phyloP scores from a whole-genome alignment of 1,139 yeast species.

The Suhomyces taliae region DNA sequence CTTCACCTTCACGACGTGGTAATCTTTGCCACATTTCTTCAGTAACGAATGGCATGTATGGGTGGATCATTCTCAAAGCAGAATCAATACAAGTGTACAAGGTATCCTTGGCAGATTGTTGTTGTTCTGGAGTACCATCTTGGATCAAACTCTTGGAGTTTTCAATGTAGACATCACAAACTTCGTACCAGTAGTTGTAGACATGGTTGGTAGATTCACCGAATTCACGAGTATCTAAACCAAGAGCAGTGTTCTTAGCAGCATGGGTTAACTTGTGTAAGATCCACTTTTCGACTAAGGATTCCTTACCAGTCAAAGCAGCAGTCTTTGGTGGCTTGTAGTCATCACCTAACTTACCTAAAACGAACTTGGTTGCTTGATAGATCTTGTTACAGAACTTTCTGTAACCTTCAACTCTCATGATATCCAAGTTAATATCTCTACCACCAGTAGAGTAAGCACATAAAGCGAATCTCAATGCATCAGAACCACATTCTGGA shows the following conservation, averaged over 20 bases:
- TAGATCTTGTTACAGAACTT: constrained; percentile 99
- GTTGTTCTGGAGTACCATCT: constrained; percentile 84
- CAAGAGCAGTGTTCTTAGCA: constrained; percentile 60
- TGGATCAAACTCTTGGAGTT: constrained; percentile 90
- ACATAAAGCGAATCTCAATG: constrained; percentile 95
- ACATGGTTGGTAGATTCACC: constrained; percentile 82
- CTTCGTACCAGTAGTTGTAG: constrained; percentile 93
- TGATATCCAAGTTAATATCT: constrained; percentile 92
- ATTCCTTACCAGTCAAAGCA: constrained; percentile 71
- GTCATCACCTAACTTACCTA: constrained; percentile 88
- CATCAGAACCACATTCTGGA: constrained; percentile 99
- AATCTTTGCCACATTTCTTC: constrained; percentile 99
- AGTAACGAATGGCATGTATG: constrained; percentile 96
- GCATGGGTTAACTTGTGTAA: constrained; percentile 79
- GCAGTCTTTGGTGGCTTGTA: constrained; percentile 67
- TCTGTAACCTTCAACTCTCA: constrained; percentile 98
- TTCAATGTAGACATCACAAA: constrained; percentile 97
- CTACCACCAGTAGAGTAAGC: constrained; percentile 99
- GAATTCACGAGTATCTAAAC: constrained; percentile 84
- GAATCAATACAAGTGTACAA: constrained; percentile 90
- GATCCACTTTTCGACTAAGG: constrained; percentile 96
- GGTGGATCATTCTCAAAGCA: constrained; percentile 90
- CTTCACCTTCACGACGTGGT: constrained; percentile 80
- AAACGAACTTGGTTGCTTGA: constrained; percentile 96
- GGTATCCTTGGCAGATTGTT: constrained; percentile 89